Base-by-base conservation (phyloP, 345 rosid genomes). In the Citrus reticulata region DNA sequence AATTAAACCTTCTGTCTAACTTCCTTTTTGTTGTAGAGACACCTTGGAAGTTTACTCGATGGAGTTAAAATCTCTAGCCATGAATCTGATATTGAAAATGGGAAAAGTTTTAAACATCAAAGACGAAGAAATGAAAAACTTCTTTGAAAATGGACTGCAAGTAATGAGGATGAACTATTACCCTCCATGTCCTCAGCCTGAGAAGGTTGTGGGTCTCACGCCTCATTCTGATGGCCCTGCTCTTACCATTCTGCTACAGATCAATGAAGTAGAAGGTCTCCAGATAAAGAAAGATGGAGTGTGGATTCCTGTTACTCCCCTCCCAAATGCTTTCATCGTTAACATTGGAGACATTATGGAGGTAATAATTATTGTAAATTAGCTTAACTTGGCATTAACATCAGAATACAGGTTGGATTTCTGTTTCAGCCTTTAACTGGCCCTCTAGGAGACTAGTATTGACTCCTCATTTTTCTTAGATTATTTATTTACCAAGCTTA, bases 171-270 rank as follows among this genome's bases (percentile, higher is more conserved):
- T 81, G 62, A 86, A 84, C 75, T 86, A 11, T 68, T 86, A 86
- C 24, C 89, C 89, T 27, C 82, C 84, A 22, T 86, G 85, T 42
- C 79, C 81, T 34, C 20, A 84, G n/a, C 79, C 89, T 2, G 83
- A 84, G 5, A 70, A 80, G 40, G 87, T 78, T n/a, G 73, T 84
- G 4, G 89, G 86, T 42, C 72, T 83, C 9, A 69, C 78, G 5
- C 83, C 86, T 58, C 88, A 85, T 63, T 83, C 84, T 1, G 88
- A 85, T 73, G 67, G 8, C 58, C 0, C 79, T 61, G 51, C 4
- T 32, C 72, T 85, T 13, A 84, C 85, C 17, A 63, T 84, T 20
- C 79, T 87, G 35, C 60, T 82, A n/a, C 84, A 84, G n/a, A 70
- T 73, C 20, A 84, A 84, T 72, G 86, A 82, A 13, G 81, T 82